A percentile compares a stretch with the other conserved stretches of the same genome.
phyloP scores from a whole-genome alignment of 2,329 filamentous ascomycete species.

The Zymoseptoria tritici region DNA sequence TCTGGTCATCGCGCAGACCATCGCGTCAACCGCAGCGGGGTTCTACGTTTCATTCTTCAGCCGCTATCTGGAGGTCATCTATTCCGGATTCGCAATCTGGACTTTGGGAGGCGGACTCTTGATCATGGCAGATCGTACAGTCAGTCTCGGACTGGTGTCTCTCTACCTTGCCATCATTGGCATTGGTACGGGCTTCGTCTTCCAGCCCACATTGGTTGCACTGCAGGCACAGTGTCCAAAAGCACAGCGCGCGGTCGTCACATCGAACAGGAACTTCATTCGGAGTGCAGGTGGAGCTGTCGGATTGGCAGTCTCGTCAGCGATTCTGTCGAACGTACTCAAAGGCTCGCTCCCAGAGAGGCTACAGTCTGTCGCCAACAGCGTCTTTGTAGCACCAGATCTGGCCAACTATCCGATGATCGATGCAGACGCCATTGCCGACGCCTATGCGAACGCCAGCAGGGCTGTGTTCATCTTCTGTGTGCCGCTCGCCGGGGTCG shows the following conservation, averaged over 20 bases:
- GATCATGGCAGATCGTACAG: slow-evolving; percentile 42
- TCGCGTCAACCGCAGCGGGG: slow-evolving; percentile 44
- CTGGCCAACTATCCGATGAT: slow-evolving; percentile 26
- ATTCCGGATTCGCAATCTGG: slow-evolving; percentile 41
- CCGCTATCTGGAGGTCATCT: slow-evolving; percentile 54
- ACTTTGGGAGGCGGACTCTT: slow-evolving; percentile 48
- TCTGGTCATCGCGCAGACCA: slow-evolving; percentile 43
- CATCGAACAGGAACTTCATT: slow-evolving; percentile 56
- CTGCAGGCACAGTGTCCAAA: slow-evolving; percentile 44
- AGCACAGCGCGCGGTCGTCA: slow-evolving; percentile 53
- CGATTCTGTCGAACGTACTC: slow-evolving; percentile 36
- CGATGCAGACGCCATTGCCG: slow-evolving; percentile 34
- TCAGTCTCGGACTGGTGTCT: slow-evolving; percentile 43
- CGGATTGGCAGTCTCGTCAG: slow-evolving; percentile 52
- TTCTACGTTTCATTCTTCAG: slow-evolving; percentile 51
- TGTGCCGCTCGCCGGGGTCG: slow-evolving; percentile 47
- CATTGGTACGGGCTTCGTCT: slow-evolving; percentile 47
- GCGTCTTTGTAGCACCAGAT: slow-evolving; percentile 33
- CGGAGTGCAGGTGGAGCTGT: slow-evolving; percentile 52
- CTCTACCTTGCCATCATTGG: slow-evolving; percentile 46
- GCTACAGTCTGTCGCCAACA: slow-evolving; percentile 34
- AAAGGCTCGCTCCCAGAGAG: slow-evolving; percentile 32
- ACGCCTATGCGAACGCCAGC: slow-evolving; percentile 34
- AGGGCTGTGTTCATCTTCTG: slow-evolving; percentile 51
- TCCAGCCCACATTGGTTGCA: slow-evolving; percentile 50